Percentiles rank a stretch among this genome's conserved stretches.
Conservation (phyloP, 495 filamentous ascomycete species). For the Neurospora hispaniola region DNA sequence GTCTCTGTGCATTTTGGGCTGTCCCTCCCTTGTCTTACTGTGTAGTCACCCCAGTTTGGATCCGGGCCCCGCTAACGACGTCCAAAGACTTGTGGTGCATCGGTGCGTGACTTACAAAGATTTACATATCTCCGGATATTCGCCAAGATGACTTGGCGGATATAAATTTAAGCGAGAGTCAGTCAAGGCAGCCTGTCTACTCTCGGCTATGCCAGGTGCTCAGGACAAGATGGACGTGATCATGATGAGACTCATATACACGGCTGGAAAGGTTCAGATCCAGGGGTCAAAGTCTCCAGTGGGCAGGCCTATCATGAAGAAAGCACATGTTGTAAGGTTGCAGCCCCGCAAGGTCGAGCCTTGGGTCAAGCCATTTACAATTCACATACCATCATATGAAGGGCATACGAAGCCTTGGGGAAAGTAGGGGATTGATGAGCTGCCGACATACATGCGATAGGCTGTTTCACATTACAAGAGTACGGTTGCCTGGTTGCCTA, state of each 20-base stretch:
- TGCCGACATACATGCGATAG: constrained; percentile 2
- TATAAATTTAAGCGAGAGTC: background rate
- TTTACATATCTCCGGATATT: background rate
- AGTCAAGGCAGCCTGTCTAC: background rate
- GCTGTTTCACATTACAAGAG: constrained; percentile 2
- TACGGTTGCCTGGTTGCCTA: background rate
- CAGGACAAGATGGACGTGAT: background rate
- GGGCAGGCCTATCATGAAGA: background rate
- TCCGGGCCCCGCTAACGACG: background rate
- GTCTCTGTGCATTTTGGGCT: background rate
- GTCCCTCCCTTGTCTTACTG: background rate
- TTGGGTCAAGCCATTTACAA: background rate
- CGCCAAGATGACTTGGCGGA: background rate
- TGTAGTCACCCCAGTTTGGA: background rate
- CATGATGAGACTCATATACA: background rate
- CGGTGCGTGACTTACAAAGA: background rate
- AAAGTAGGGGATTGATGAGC: background rate
- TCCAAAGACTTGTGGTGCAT: background rate
- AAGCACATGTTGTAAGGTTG: background rate
- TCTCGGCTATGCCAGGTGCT: background rate
- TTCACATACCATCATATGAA: background rate
- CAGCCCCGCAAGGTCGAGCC: background rate
- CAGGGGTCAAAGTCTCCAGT: background rate
- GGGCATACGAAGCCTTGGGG: background rate
- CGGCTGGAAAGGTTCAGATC: background rate